Conservation (phyloP, 2,329 filamentous ascomycete species). For the Emergomyces orientalis region DNA sequence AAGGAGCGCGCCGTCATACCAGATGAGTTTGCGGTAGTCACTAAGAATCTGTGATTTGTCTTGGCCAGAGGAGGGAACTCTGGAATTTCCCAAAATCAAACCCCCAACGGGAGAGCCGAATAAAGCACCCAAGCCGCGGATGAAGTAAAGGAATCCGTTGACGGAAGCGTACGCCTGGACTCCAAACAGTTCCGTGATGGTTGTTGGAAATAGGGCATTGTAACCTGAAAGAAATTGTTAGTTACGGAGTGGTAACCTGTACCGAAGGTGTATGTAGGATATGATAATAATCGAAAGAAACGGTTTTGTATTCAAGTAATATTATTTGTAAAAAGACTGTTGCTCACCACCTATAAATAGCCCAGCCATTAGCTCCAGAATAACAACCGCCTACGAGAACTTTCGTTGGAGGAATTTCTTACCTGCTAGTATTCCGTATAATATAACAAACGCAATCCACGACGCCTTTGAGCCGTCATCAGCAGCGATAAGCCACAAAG, state of each 20-base stretch:
- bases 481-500: constrained; percentile 20
- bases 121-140: constrained; percentile 30
- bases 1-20: constrained; percentile 21
- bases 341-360: constrained; percentile 1
- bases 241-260: background rate
- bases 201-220: constrained; percentile 31
- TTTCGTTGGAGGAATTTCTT: background rate
- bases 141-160: constrained; percentile 34
- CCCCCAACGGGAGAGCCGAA: constrained; percentile 31
- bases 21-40: constrained; percentile 15
- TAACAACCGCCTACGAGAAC: background rate
- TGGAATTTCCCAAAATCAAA: constrained; percentile 14
- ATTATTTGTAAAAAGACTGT: background rate
- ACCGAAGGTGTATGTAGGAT: no score
- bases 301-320: background rate
- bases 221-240: constrained; percentile 5
- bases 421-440: constrained; percentile 14
- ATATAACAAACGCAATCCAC: constrained; percentile 12
- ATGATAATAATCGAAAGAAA: background rate
- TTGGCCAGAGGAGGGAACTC: constrained; percentile 4
- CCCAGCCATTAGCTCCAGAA: background rate
- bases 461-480: constrained; percentile 7
- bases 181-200: constrained; percentile 33
- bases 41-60: constrained; percentile 7
- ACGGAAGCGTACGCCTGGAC: constrained; percentile 32